Evolutionary conservation across 2,329 filamentous ascomycete genomes (phyloP).

Genomic region (Phoma sp.): DNA sequence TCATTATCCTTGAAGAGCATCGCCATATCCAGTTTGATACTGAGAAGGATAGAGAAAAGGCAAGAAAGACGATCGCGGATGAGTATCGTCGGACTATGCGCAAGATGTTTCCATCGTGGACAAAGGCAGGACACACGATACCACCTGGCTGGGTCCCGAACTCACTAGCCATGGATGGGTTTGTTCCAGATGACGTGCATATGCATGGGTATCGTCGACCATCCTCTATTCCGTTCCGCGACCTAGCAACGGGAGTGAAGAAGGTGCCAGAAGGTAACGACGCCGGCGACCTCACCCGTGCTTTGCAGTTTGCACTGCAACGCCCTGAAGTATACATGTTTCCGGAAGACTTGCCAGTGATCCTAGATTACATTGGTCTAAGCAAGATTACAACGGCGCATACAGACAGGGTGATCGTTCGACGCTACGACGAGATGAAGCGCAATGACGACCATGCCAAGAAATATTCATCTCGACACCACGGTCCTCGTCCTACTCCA

Average conservation of each 20-base stretch:
- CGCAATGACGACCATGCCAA: neutral
- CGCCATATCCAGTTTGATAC: conserved; percentile 9
- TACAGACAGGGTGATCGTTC: neutral
- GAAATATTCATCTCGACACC: neutral
- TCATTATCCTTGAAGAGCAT: conserved; percentile 24
- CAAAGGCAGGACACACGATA: conserved; percentile 8
- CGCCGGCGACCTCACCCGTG: conserved; percentile 35
- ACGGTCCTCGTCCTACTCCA: neutral
- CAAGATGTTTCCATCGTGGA: conserved; percentile 10
- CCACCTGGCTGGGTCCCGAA: conserved; percentile 17
- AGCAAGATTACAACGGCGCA: conserved; percentile 1
- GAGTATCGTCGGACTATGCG: conserved; percentile 28
- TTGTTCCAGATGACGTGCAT: conserved; percentile 11
- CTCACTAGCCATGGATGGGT: conserved; percentile 7
- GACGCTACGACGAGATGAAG: neutral
- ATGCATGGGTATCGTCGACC: neutral
- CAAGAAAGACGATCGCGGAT: conserved; percentile 20
- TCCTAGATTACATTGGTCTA: conserved; percentile 19
- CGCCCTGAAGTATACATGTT: conserved; percentile 22
- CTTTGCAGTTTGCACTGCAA: conserved; percentile 24
- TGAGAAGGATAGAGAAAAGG: conserved; percentile 7
- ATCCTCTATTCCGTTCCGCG: conserved; percentile 23
- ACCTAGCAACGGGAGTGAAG: conserved; percentile 26
- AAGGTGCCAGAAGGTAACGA: conserved; percentile 27
- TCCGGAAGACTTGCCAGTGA: conserved; percentile 27